phyloP scores from a whole-genome alignment of 108 stramenopile species.

The Skeletonema costatum region DNA sequence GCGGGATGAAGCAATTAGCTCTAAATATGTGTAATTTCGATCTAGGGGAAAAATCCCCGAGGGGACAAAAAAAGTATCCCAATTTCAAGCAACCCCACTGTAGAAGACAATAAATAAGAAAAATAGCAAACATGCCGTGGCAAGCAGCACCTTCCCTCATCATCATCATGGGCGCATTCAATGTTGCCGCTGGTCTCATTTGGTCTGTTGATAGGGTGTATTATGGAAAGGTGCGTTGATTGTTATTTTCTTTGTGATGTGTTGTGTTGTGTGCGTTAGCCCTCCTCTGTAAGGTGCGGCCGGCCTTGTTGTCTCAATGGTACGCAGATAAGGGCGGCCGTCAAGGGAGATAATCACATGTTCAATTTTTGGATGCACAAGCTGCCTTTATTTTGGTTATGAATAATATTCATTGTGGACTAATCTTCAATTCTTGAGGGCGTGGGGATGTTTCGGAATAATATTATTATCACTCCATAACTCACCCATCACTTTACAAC shows the following conservation, averaged over 20 bases:
- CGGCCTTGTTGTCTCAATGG: too few species aligned
- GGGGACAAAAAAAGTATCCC: too few species aligned
- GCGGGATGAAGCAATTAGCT: too few species aligned
- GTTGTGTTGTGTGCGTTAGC: background rate
- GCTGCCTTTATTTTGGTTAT: too few species aligned
- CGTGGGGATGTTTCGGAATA: background rate
- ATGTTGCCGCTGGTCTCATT: slow-evolving; percentile 68
- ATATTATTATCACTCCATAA: background rate
- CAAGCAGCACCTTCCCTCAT: slow-evolving; percentile 74
- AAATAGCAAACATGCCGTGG: slow-evolving; percentile 63
- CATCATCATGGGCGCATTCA: slow-evolving; percentile 80
- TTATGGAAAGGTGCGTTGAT: slow-evolving; percentile 57
- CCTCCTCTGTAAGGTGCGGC: too few species aligned
- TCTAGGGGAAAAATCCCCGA: too few species aligned
- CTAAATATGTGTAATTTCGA: too few species aligned
- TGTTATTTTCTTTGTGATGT: background rate
- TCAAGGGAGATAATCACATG: background rate
- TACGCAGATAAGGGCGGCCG: too few species aligned
- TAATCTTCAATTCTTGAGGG: too few species aligned
- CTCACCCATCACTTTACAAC: background rate
- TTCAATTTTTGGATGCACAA: too few species aligned
- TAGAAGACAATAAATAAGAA: background rate
- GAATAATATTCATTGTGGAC: too few species aligned
- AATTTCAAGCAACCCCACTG: too few species aligned
- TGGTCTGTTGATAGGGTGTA: slow-evolving; percentile 60